Evolutionary conservation across 2,329 filamentous ascomycete genomes (phyloP).

Genomic region (Neofusicoccum ribis): DNA sequence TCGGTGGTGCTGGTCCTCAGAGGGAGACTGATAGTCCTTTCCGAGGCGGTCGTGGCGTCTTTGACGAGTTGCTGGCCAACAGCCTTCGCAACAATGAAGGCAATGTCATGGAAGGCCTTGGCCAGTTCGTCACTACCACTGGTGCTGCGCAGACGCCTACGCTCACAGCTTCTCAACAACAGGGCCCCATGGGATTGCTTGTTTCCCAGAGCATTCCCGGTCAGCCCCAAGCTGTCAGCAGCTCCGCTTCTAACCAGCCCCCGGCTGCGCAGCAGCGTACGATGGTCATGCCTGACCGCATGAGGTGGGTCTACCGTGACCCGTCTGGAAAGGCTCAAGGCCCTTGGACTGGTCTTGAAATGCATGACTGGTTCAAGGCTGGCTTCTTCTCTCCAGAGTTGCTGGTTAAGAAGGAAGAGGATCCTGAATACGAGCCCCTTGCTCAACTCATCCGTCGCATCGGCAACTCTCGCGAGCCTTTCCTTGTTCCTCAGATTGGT

Average conservation of each 20-base stretch:
- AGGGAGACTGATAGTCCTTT: slow-evolving; percentile 45
- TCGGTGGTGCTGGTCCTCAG: slow-evolving; percentile 44
- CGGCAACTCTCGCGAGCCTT: slow-evolving; percentile 94
- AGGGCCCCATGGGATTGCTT: slow-evolving; percentile 33
- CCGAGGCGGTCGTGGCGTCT: slow-evolving; percentile 37
- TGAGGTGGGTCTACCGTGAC: slow-evolving; percentile 98
- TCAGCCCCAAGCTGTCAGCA: slow-evolving; percentile 42
- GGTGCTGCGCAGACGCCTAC: slow-evolving; percentile 27
- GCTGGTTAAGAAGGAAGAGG: slow-evolving; percentile 91
- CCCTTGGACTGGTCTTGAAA: slow-evolving; percentile 93
- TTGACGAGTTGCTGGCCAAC: slow-evolving; percentile 39
- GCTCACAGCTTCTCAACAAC: slow-evolving; percentile 32
- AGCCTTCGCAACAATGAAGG: slow-evolving; percentile 9
- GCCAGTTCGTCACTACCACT: slow-evolving; percentile 27
- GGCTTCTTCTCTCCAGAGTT: slow-evolving; percentile 96
- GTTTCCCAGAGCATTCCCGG: slow-evolving; percentile 30
- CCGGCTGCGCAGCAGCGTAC: slow-evolving; percentile 71
- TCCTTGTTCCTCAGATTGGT: slow-evolving; percentile 95
- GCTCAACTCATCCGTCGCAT: slow-evolving; percentile 94
- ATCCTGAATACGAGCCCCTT: slow-evolving; percentile 89
- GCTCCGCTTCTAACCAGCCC: slow-evolving; percentile 65
- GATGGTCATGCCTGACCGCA: slow-evolving; percentile 99
- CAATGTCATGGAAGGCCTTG: slow-evolving; percentile 26
- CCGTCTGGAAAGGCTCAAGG: slow-evolving; percentile 90
- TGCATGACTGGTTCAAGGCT: slow-evolving; percentile 99